Evolutionary conservation across 495 filamentous ascomycete genomes (phyloP).

Genomic region (Aspergillus mulundensis): DNA sequence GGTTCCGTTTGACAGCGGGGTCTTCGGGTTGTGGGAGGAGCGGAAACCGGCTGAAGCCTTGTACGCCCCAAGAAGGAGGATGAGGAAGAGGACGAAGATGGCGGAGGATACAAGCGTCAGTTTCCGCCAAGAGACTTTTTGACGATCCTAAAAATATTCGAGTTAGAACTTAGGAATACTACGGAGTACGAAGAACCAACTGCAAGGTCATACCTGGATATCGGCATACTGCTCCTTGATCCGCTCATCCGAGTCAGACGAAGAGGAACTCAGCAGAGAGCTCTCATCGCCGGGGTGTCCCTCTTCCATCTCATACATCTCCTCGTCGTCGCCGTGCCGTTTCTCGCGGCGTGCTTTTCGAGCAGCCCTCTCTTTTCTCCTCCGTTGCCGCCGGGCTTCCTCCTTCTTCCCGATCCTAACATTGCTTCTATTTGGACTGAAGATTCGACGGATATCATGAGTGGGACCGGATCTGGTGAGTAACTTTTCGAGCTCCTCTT

Average conservation of each 20-base stretch:
- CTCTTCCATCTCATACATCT: slow-evolving; percentile 90
- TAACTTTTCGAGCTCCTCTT: slow-evolving; percentile 82
- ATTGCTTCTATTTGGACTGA: slow-evolving; percentile 34
- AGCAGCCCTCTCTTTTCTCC: slow-evolving; percentile 42
- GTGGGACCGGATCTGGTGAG: slow-evolving; percentile 52
- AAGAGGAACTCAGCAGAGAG: slow-evolving; percentile 36
- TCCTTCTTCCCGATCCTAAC: slow-evolving; percentile 58
- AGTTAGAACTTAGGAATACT: no score
- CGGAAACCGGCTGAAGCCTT: slow-evolving; percentile 43
- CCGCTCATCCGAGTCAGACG: slow-evolving; percentile 39
- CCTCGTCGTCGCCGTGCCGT: slow-evolving; percentile 50
- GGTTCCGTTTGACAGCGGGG: slow-evolving; percentile 58
- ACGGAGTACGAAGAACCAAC: background rate
- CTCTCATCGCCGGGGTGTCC: slow-evolving; percentile 64
- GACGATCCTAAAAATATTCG: slow-evolving; percentile 9
- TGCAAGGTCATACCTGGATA: slow-evolving; percentile 31
- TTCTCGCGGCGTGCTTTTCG: slow-evolving; percentile 43
- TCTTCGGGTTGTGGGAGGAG: slow-evolving; percentile 17
- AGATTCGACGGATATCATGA: slow-evolving; percentile 47
- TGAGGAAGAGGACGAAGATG: slow-evolving; percentile 48
- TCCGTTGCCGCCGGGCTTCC: slow-evolving; percentile 40
- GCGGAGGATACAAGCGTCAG: slow-evolving; percentile 31
- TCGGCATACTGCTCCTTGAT: slow-evolving; percentile 28
- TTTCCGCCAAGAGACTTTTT: slow-evolving; percentile 27
- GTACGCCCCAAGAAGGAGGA: slow-evolving; percentile 52